A percentile compares a stretch with the other conserved stretches of the same genome.
phyloP scores from a whole-genome alignment of 1,139 yeast genomes.

The Diutina siamensis region DNA sequence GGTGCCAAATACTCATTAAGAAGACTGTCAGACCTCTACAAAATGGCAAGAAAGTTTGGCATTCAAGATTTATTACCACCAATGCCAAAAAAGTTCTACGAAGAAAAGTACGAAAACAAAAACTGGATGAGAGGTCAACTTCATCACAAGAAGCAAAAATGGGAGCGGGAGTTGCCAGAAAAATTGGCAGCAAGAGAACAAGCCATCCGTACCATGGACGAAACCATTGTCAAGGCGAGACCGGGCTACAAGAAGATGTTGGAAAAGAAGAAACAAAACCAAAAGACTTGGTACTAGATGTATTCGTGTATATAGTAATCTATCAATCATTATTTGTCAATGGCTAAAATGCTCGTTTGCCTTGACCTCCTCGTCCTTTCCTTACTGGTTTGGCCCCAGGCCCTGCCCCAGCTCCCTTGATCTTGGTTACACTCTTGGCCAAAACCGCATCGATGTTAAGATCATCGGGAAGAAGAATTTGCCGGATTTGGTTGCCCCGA shows the following conservation, averaged over 20 bases:
- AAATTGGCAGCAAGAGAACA: conserved; percentile 50
- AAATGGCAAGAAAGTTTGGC: conserved; percentile 75
- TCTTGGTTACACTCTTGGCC: conserved; percentile 28
- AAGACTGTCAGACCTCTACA: conserved; percentile 76
- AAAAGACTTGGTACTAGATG: conserved; percentile 32
- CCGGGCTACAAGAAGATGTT: conserved; percentile 50
- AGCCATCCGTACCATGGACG: conserved; percentile 67
- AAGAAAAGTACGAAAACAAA: conserved; percentile 63
- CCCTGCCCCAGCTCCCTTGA: conserved; percentile 32
- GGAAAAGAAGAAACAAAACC: conserved; percentile 36
- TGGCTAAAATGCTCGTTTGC: conserved; percentile 10
- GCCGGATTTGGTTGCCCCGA: conserved; percentile 84
- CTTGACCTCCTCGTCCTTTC: conserved; percentile 9
- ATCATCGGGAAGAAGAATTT: conserved; percentile 79
- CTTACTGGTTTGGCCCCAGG: conserved; percentile 17
- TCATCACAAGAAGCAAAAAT: conserved; percentile 68
- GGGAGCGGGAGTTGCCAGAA: conserved; percentile 59
- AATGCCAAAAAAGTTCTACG: conserved; percentile 62
- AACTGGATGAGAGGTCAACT: conserved; percentile 69
- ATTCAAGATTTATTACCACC: conserved; percentile 71
- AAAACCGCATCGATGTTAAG: conserved; percentile 70
- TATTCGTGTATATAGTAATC: not conserved
- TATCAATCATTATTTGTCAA: too few species aligned
- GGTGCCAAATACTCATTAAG: conserved; percentile 72
- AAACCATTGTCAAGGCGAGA: conserved; percentile 52